Evolutionary conservation across 352 stramenopile species (phyloP).

Genomic region (Phytophthora cactorum): DNA sequence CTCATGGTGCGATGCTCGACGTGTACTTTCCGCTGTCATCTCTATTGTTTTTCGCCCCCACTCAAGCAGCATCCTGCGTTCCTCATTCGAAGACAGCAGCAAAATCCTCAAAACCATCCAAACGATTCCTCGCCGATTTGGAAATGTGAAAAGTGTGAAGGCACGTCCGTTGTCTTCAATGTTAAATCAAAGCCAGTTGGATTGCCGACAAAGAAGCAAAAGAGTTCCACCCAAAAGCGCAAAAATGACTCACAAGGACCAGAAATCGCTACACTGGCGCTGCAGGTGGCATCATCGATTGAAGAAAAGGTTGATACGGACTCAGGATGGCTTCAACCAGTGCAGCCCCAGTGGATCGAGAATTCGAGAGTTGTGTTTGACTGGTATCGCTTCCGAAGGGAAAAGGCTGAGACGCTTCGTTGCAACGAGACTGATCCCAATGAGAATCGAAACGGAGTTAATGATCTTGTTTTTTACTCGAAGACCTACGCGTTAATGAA

Average conservation of each 20-base stretch:
- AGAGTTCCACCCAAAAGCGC: conserved; percentile 1
- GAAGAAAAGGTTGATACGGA: not conserved
- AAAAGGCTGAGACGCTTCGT: conserved; percentile 30
- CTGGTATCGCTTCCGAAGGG: conserved; percentile 36
- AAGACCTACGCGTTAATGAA: conserved; percentile 53
- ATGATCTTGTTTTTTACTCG: conserved; percentile 63
- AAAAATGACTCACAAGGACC: conserved; percentile 1
- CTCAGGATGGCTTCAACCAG: conserved; percentile 15
- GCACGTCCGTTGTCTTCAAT: conserved; percentile 34
- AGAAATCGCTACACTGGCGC: not conserved
- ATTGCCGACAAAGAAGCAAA: conserved; percentile 1
- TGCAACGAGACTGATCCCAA: not conserved
- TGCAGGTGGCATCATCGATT: not conserved
- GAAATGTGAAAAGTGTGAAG: conserved; percentile 41
- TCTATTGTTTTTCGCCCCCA: conserved; percentile 75
- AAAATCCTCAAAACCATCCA: not conserved
- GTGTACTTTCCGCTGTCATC: conserved; percentile 62
- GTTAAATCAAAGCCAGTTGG: conserved; percentile 2
- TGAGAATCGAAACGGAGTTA: conserved; percentile 1
- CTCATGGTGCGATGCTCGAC: conserved; percentile 55
- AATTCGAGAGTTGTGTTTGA: conserved; percentile 31
- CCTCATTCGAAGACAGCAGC: conserved; percentile 24
- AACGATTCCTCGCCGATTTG: conserved; percentile 16
- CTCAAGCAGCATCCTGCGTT: conserved; percentile 67
- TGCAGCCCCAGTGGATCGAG: conserved; percentile 32